phyloP scores from a whole-genome alignment of 768 basidiomycete species.

The Mycena maculata region DNA sequence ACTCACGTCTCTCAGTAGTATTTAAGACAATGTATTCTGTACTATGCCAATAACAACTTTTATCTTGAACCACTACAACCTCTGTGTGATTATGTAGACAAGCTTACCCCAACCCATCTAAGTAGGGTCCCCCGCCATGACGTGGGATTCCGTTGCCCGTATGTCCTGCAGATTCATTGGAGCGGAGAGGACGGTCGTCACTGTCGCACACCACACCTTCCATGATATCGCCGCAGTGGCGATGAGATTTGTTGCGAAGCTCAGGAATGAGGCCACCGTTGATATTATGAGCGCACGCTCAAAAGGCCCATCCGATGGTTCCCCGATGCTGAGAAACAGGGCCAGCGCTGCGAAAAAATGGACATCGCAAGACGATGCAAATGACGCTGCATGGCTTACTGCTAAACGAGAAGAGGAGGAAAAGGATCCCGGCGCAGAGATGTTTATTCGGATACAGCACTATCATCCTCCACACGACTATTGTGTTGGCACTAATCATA shows the following conservation, averaged over 20 bases:
- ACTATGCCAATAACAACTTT: too few relatives aligned
- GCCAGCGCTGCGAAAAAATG: slow-evolving; percentile 4
- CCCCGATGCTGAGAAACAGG: slow-evolving; percentile 16
- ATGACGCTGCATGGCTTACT: background rate
- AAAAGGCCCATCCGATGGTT: slow-evolving; percentile 16
- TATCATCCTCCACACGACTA: slow-evolving; percentile 25
- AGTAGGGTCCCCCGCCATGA: too few relatives aligned
- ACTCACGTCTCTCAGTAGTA: too few relatives aligned
- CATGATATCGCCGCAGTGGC: too few relatives aligned
- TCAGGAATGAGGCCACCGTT: slow-evolving; percentile 12
- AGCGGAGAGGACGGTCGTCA: too few relatives aligned
- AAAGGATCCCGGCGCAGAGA: slow-evolving; percentile 14
- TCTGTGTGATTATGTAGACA: too few relatives aligned
- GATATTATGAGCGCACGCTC: slow-evolving; percentile 24
- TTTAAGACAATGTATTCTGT: too few relatives aligned
- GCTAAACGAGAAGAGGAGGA: slow-evolving; percentile 23
- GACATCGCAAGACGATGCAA: background rate
- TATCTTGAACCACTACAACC: too few relatives aligned
- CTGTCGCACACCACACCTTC: background rate
- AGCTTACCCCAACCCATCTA: too few relatives aligned
- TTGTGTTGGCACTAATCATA: slow-evolving; percentile 15
- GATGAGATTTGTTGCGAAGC: slow-evolving; percentile 22
- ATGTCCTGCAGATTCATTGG: too few relatives aligned
- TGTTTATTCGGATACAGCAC: slow-evolving; percentile 21
- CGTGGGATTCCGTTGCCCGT: too few relatives aligned